These are phyloP conservation scores for Didymella glomerata DNA, from an alignment of 2,329 filamentous ascomycete genomes.

Conservation along the genomic window DNA sequence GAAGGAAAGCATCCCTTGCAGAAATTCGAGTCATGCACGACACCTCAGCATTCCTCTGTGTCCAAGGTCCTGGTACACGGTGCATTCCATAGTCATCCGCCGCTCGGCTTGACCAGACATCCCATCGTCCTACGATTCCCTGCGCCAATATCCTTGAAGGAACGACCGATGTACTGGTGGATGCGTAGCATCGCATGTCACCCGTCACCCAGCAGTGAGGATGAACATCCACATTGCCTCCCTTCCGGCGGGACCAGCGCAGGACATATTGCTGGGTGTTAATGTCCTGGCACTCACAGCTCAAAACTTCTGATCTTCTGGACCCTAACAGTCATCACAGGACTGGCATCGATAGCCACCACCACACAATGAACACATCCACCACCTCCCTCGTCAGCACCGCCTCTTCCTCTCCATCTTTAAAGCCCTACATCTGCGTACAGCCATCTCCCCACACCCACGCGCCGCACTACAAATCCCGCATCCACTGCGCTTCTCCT, in stretches of 20 bases:
- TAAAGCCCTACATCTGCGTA: neutral
- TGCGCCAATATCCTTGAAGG: neutral
- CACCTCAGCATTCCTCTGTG: neutral
- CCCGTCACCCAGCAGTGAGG: neutral
- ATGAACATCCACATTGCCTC: neutral
- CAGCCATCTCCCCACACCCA: neutral
- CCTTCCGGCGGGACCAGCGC: neutral
- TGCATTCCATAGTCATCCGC: constrained; percentile 2
- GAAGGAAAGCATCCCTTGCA: neutral
- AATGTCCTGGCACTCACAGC: neutral
- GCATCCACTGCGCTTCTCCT: neutral
- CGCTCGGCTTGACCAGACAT: neutral
- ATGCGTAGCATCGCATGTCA: neutral
- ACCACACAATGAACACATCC: constrained; percentile 1
- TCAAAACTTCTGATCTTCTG: neutral
- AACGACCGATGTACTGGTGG: no score
- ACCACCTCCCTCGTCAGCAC: constrained; percentile 13
- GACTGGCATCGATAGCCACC: no score
- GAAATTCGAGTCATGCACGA: neutral
- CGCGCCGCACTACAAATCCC: neutral
- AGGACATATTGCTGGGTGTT: neutral
- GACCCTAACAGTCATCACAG: neutral
- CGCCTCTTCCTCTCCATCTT: neutral
- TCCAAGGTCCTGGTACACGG: neutral
- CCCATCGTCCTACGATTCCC: neutral